Evolutionary conservation across 768 basidiomycete genomes (phyloP).

Genomic region (Auricularia cornea): DNA sequence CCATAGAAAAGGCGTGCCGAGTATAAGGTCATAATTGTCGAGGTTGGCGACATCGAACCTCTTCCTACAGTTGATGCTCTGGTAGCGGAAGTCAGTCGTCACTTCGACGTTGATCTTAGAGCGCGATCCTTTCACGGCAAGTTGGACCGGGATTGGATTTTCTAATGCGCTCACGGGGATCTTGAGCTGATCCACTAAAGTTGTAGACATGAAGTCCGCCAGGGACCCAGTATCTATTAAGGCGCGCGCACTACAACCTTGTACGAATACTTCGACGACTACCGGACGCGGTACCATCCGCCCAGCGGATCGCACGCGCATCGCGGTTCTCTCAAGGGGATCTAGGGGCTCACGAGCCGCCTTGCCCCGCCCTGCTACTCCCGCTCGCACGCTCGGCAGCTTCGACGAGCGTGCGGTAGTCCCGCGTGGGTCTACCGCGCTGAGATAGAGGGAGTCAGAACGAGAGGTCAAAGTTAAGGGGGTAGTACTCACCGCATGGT

Average conservation of each 20-base stretch:
- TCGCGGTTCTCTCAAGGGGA: conserved; percentile 5
- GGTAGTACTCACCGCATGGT: not conserved
- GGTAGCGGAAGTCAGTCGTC: conserved; percentile 2
- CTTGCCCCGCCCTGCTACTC: no score
- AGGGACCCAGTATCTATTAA: conserved; percentile 8
- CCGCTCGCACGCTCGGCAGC: no score
- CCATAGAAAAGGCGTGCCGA: conserved; percentile 30
- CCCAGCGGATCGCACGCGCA: not conserved
- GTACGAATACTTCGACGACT: conserved; percentile 1
- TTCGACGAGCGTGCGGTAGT: no score
- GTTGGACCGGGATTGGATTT: conserved; percentile 6
- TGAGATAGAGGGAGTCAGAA: no score
- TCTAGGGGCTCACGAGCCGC: not conserved
- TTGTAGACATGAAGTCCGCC: conserved; percentile 10
- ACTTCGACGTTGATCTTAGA: conserved; percentile 4
- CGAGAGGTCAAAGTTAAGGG: no score
- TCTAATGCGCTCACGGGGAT: not conserved
- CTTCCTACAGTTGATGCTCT: not conserved
- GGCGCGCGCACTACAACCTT: not conserved
- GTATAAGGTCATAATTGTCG: conserved; percentile 28
- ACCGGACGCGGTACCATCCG: conserved; percentile 4
- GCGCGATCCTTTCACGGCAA: conserved; percentile 7
- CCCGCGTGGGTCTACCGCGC: not conserved
- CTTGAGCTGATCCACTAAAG: conserved; percentile 6
- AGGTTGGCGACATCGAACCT: conserved; percentile 28